These are phyloP conservation scores for Solioccasus polychromus DNA, from an alignment of 768 basidiomycete species.

Conservation along the genomic window DNA sequence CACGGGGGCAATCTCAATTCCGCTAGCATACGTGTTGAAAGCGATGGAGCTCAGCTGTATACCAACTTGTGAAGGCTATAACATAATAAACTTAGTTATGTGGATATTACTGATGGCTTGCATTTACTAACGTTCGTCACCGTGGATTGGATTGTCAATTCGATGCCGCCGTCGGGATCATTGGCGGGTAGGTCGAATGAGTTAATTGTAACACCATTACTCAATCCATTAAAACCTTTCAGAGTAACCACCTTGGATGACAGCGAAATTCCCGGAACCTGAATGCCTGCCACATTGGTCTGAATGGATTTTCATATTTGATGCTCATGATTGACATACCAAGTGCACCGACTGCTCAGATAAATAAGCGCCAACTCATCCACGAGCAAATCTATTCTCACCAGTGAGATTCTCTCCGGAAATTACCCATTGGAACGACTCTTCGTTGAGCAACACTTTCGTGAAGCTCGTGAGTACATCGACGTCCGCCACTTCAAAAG, in stretches of 20 bases:
- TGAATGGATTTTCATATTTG: not conserved
- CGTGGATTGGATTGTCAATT: constrained; percentile 59
- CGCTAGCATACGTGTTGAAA: constrained; percentile 56
- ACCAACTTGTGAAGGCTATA: constrained; percentile 72
- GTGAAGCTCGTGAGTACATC: constrained; percentile 62
- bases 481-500: constrained; percentile 58
- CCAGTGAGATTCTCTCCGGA: constrained; percentile 61
- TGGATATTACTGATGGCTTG: not conserved
- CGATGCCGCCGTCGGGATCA: constrained; percentile 70
- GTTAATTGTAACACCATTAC: constrained; percentile 58
- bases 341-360: constrained; percentile 50
- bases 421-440: constrained; percentile 70
- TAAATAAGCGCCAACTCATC: constrained; percentile 5
- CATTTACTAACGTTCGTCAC: constrained; percentile 51
- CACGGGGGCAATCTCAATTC: constrained; percentile 58
- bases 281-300: constrained; percentile 42
- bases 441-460: constrained; percentile 58
- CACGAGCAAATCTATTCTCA: constrained; percentile 19
- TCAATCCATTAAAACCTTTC: constrained; percentile 68
- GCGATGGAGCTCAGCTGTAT: constrained; percentile 58
- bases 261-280: constrained; percentile 53
- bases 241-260: constrained; percentile 57
- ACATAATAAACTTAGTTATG: constrained; percentile 5
- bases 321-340: constrained; percentile 34
- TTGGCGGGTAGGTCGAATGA: constrained; percentile 69